Conservation (phyloP, 2,329 filamentous ascomycete genomes). For the Alternaria rosae region DNA sequence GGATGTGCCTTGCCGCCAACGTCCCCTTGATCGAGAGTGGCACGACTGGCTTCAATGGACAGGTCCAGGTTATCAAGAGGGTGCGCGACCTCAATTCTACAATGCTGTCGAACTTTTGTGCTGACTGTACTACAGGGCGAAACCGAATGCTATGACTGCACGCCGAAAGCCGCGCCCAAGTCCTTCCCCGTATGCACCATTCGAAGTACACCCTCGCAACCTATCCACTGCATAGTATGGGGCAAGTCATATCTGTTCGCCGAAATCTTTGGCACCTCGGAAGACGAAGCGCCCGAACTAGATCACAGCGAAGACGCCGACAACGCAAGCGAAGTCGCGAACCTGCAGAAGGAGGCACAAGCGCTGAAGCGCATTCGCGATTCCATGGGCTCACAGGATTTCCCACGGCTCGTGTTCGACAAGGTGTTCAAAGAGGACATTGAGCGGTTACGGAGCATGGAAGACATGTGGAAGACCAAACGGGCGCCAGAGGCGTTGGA, state of each 20-base stretch:
- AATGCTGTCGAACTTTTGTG: not conserved
- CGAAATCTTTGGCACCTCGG: constrained; percentile 90
- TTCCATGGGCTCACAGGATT: constrained; percentile 79
- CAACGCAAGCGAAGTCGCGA: constrained; percentile 87
- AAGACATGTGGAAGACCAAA: constrained; percentile 94
- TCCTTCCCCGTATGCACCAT: constrained; percentile 97
- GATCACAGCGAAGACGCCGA: constrained; percentile 82
- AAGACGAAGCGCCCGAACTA: constrained; percentile 80
- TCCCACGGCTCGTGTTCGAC: constrained; percentile 82
- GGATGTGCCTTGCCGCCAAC: constrained; percentile 92
- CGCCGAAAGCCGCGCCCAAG: constrained; percentile 86
- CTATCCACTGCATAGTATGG: constrained; percentile 99
- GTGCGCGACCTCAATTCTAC: constrained; percentile 40
- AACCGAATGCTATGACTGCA: constrained; percentile 97
- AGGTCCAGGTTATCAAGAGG: constrained; percentile 96
- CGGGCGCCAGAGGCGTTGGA: constrained; percentile 75
- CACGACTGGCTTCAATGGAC: constrained; percentile 96
- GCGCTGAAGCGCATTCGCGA: constrained; percentile 83
- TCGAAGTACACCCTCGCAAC: constrained; percentile 91
- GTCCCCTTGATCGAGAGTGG: constrained; percentile 94
- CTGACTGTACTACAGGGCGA: constrained; percentile 60
- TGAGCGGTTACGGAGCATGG: constrained; percentile 80
- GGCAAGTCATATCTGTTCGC: constrained; percentile 95
- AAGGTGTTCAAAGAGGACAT: constrained; percentile 93
- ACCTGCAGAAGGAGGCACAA: constrained; percentile 82